These are phyloP conservation scores for Kwoniella botswanensis DNA, from an alignment of 768 basidiomycete genomes.

Conservation along the genomic window DNA sequence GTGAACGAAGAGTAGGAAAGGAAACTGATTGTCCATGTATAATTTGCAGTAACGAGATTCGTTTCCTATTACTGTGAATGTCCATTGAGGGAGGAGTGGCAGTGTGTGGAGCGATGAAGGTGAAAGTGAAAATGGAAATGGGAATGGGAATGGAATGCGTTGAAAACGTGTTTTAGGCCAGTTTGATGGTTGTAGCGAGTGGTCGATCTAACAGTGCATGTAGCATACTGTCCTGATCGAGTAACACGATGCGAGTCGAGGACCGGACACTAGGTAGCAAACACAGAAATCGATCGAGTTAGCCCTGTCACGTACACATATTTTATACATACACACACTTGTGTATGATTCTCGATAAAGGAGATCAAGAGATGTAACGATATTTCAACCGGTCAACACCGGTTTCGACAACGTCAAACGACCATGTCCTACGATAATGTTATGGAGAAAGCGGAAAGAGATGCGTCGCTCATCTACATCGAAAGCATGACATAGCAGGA, in stretches of 20 bases:
- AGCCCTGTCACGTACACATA: not conserved
- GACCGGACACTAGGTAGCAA: slow-evolving; percentile 21
- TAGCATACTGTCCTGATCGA: slow-evolving; percentile 20
- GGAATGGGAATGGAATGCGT: not conserved
- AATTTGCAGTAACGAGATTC: not conserved
- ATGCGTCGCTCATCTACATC: not conserved
- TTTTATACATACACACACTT: not conserved
- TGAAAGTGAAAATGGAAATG: not conserved
- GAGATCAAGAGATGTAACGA: not conserved
- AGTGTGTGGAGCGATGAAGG: not conserved
- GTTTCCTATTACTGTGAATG: not conserved
- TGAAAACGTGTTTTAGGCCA: not conserved
- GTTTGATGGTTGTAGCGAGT: not conserved
- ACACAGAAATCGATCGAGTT: not conserved
- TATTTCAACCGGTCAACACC: not conserved
- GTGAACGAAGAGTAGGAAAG: not conserved
- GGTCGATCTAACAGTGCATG: slow-evolving; percentile 6
- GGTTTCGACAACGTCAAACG: not conserved
- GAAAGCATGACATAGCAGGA: not conserved
- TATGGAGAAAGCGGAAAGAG: not conserved
- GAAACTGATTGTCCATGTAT: not conserved
- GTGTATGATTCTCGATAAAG: not conserved
- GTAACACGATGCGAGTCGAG: slow-evolving; percentile 20
- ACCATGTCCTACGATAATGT: not conserved
- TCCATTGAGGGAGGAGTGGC: not conserved